Conservation (phyloP, 1,284 basidiomycete species). For the Porogramme epimiltina region DNA sequence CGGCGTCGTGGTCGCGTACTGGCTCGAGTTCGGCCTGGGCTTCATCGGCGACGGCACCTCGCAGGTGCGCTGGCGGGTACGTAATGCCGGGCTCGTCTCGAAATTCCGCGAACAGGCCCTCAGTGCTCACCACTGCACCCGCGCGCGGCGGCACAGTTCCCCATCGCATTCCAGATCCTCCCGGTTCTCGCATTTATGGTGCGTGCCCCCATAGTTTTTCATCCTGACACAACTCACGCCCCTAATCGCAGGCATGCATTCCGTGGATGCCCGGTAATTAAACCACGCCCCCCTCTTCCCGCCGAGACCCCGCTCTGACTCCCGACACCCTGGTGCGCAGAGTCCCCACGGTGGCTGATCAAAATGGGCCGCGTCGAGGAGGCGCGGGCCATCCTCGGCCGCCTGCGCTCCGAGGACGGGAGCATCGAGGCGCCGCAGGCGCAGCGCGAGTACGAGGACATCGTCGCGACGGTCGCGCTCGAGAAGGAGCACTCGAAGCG, state of each 20-base stretch:
- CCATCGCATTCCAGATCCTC: conserved; percentile 51
- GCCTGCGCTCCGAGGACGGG: conserved; percentile 33
- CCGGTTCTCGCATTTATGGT: conserved; percentile 47
- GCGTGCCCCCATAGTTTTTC: conserved; percentile 3
- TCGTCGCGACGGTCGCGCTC: conserved; percentile 42
- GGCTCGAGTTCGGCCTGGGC: conserved; percentile 53
- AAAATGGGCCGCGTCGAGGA: conserved; percentile 50
- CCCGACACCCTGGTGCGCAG: conserved; percentile 26
- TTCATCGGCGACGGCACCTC: conserved; percentile 48
- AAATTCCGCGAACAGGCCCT: not conserved
- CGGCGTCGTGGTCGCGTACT: conserved; percentile 56
- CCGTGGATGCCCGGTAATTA: conserved; percentile 32
- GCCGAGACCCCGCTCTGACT: not conserved
- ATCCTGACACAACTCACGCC: conserved; percentile 2
- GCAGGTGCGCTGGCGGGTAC: conserved; percentile 45
- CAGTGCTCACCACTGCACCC: too few species aligned
- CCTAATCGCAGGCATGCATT: conserved; percentile 20
- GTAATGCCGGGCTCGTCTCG: conserved; percentile 7
- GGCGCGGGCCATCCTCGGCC: conserved; percentile 44
- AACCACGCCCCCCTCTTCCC: not conserved
- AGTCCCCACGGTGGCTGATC: conserved; percentile 59
- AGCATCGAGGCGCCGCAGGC: conserved; percentile 30
- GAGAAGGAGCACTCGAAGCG: conserved; percentile 44
- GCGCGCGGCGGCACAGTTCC: conserved; percentile 38
- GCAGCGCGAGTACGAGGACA: conserved; percentile 39